Evolutionary conservation across 495 filamentous ascomycete genomes (phyloP).

Genomic region (Aspergillus cavernicola): DNA sequence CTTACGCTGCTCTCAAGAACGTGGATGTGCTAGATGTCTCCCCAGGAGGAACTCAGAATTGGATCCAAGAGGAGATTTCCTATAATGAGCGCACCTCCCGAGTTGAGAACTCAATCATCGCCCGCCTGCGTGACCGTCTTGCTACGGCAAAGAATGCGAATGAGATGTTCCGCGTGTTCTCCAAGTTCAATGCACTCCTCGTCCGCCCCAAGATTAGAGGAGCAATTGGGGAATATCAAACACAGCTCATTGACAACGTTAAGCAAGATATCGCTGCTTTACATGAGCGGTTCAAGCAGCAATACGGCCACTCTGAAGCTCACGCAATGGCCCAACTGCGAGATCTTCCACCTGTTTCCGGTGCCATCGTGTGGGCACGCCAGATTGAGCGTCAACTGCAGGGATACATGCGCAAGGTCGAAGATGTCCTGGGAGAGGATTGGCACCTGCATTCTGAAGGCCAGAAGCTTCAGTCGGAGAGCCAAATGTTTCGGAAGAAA

Average conservation of each 20-base stretch:
- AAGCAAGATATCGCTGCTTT: conserved; percentile 89
- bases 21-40: conserved; percentile 94
- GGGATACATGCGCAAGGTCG: conserved; percentile 95
- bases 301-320: conserved; percentile 96
- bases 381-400: conserved; percentile 95
- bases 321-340: conserved; percentile 96
- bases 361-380: conserved; percentile 93
- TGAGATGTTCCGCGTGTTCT: conserved; percentile 99
- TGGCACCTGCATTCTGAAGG: conserved; percentile 94
- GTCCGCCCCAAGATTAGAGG: conserved; percentile 96
- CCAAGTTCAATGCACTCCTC: conserved; percentile 98
- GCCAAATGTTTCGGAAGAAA: conserved; percentile 89
- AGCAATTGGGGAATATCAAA: conserved; percentile 96
- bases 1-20: conserved; percentile 87
- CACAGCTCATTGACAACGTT: conserved; percentile 93
- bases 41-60: conserved; percentile 78
- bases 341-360: conserved; percentile 91
- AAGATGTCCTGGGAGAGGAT: conserved; percentile 87
- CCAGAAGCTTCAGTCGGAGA: conserved; percentile 85
- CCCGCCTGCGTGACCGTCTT: conserved; percentile 84
- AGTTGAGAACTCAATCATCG: conserved; percentile 98
- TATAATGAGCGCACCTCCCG: conserved; percentile 96
- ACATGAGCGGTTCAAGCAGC: conserved; percentile 96
- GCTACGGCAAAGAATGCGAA: conserved; percentile 94
- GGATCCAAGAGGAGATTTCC: conserved; percentile 86